Base-by-base conservation (phyloP, 176 grass and related monocot genomes). In the Sorghum bicolor region DNA sequence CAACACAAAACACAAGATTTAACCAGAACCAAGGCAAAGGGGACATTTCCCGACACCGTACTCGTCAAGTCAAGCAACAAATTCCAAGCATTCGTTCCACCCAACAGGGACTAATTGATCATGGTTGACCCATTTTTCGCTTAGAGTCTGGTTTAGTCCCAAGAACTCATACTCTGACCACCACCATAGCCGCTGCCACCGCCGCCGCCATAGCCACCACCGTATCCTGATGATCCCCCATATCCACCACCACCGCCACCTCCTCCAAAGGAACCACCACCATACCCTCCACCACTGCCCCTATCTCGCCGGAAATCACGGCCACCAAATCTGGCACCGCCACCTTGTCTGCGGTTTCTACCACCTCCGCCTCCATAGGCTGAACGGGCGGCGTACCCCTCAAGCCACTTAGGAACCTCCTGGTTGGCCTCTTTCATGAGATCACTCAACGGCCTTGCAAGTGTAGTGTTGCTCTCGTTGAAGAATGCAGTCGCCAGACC, bases 391-490 rank as follows among this genome's bases (percentile, higher is more conserved):
- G 82, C 82, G 36, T 68, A 84, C 2, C 82, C 17, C 1, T 72
- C 40, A 3, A 84, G 82, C 82, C 82, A 84, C 33, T 30, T 41
- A 48, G 82, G 82, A 16, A 84, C 82, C 72, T 84, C 82, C 30
- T 84, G 82, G 82, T 84, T 84, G 15, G 82, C 53, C 64, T 84
- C 82, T 52, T n/a, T 62, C 82, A 84, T 84, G 32, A 84, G 58
- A 22, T 76, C 82, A 67, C 71, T 13, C 39, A 84, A 50, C 0
- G 61, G 31, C 43, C 61, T 76, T 67, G 82, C 82, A 22, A 84
- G 38, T 0, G 57, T 19, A 15, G 1, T 22, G 30, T 84, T 84
- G 61, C 47, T 41, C 30, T 84, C 82, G 2, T 84, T 84, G 82
- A 84, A 84, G 60, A 84, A 84, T 43, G 82, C 82, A 38, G 82